phyloP scores from a whole-genome alignment of 768 basidiomycete species.

The Baorangia bicolor region DNA sequence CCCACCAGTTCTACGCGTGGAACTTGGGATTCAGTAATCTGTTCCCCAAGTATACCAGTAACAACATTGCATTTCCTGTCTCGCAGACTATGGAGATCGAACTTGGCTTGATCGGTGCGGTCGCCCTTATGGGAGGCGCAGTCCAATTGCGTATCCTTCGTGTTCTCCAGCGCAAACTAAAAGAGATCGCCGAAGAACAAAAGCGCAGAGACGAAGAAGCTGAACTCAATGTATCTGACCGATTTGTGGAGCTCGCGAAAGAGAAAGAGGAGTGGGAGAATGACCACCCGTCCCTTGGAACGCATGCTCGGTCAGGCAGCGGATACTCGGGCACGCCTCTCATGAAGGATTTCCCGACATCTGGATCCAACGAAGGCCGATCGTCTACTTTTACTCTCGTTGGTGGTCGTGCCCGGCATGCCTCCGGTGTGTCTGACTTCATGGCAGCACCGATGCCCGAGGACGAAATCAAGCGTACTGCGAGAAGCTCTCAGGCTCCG shows the following conservation, averaged over 20 bases:
- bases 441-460: conserved; percentile 59
- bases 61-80: conserved; percentile 76
- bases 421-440: conserved; percentile 74
- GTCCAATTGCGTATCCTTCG: conserved; percentile 87
- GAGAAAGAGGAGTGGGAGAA: conserved; percentile 88
- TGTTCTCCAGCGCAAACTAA: conserved; percentile 74
- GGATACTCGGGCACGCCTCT: conserved; percentile 61
- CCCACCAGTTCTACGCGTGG: conserved; percentile 85
- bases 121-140: conserved; percentile 83
- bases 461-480: conserved; percentile 56
- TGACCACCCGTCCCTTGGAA: conserved; percentile 66
- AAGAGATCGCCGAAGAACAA: conserved; percentile 76
- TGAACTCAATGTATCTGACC: conserved; percentile 69
- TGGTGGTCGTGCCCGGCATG: conserved; percentile 53
- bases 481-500: conserved; percentile 49
- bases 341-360: conserved; percentile 60
- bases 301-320: conserved; percentile 64
- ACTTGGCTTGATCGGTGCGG: conserved; percentile 81
- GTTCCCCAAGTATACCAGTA: conserved; percentile 72
- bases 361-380: conserved; percentile 44
- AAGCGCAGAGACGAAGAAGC: conserved; percentile 71
- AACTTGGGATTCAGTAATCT: conserved; percentile 84
- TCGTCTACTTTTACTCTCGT: conserved; percentile 50
- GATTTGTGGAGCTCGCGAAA: conserved; percentile 58
- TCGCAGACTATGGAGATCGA: conserved; percentile 93